Conservation (phyloP, 2,329 filamentous ascomycete species). For the Penicillium sp. region DNA sequence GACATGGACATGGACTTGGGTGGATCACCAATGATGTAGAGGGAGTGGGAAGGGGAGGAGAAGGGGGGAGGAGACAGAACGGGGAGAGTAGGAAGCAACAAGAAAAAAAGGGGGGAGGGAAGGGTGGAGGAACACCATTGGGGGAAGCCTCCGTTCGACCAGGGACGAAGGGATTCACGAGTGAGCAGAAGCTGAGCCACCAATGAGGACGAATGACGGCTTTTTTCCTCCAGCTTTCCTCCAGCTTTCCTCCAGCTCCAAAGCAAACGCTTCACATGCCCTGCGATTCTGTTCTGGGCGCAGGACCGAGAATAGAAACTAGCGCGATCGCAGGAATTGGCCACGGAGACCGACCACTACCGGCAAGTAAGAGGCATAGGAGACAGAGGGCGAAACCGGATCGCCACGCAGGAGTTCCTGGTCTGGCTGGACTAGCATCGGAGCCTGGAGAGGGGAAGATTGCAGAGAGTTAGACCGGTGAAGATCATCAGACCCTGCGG, state of each 20-base stretch:
- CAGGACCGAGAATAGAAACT: background rate
- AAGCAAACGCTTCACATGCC: no score
- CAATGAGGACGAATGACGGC: background rate
- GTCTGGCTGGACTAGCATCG: background rate
- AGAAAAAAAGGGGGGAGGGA: no score
- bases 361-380: background rate
- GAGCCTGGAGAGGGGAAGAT: background rate
- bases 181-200: background rate
- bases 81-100: no score
- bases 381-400: background rate
- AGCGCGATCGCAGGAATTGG: background rate
- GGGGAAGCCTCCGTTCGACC: no score
- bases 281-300: background rate
- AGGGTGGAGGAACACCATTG: no score
- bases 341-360: background rate
- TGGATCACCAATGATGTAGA: background rate
- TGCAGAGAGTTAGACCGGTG: slow-evolving; percentile 9
- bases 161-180: background rate
- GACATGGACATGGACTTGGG: background rate
- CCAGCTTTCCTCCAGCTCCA: no score
- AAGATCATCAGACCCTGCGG: slow-evolving; percentile 17
- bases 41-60: background rate
- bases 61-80: background rate
- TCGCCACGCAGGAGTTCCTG: background rate
- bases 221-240: no score